Evolutionary conservation across 2,329 filamentous ascomycete species (phyloP).

Genomic region (Monilinia aucupariae): DNA sequence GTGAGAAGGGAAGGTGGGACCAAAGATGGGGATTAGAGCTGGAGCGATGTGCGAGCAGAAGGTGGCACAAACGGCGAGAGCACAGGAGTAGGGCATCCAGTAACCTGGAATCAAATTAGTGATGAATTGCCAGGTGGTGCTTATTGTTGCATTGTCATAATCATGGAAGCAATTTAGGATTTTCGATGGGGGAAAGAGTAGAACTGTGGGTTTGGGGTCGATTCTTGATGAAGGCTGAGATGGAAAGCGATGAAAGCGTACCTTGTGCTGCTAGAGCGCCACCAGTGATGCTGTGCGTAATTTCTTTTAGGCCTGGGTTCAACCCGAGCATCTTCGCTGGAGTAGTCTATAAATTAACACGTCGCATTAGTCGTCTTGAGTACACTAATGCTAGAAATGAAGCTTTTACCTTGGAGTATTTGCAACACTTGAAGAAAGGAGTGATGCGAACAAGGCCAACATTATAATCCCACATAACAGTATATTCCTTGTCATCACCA

Average conservation of each 20-base stretch:
- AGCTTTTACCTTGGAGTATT: conserved; percentile 70
- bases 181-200: neutral
- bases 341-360: conserved; percentile 57
- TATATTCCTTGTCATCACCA: conserved; percentile 59
- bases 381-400: neutral
- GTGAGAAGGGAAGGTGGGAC: conserved; percentile 66
- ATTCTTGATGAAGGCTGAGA: neutral
- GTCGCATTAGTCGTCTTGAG: neutral
- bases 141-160: conserved; percentile 12
- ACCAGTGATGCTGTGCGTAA: conserved; percentile 91
- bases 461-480: conserved; percentile 96
- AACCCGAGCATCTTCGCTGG: conserved; percentile 75
- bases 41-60: conserved; percentile 83
- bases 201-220: neutral
- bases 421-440: conserved; percentile 86
- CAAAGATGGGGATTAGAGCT: conserved; percentile 86
- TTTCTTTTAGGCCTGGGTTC: conserved; percentile 80
- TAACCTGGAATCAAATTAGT: conserved; percentile 58
- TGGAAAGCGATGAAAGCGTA: conserved; percentile 36
- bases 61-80: conserved; percentile 78
- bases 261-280: conserved; percentile 87
- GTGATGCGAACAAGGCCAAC: conserved; percentile 90
- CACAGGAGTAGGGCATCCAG: conserved; percentile 90
- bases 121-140: conserved; percentile 7
- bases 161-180: neutral